Evolutionary conservation across 495 filamentous ascomycete genomes (phyloP).

Genomic region (Lepidopterella palustris): DNA sequence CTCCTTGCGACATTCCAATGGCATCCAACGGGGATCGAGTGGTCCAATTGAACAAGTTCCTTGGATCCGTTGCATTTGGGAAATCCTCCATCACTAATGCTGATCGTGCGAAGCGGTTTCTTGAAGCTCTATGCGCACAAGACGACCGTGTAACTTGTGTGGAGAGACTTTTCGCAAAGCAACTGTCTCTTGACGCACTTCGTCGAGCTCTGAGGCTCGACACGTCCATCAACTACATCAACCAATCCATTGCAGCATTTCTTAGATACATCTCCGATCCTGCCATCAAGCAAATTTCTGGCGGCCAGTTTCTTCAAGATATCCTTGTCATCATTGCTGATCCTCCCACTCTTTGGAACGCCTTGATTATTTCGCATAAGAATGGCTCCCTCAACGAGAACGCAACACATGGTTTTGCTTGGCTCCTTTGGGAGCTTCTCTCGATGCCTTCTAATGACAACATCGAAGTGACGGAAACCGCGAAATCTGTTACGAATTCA

Average conservation of each 20-base stretch:
- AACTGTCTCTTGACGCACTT: conserved; percentile 42
- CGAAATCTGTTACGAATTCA: neutral
- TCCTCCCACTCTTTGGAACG: conserved; percentile 55
- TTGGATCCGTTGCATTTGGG: too few relatives aligned
- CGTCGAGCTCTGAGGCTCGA: conserved; percentile 45
- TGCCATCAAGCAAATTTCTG: conserved; percentile 45
- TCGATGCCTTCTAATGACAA: too few relatives aligned
- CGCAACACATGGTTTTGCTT: conserved; percentile 45
- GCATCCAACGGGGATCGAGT: too few relatives aligned
- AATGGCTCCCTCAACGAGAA: conserved; percentile 34
- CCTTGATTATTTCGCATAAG: conserved; percentile 41
- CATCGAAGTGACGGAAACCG: too few relatives aligned
- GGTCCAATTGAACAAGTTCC: too few relatives aligned
- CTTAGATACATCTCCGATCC: conserved; percentile 24
- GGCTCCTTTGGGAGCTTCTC: conserved; percentile 52
- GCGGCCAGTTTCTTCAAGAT: conserved; percentile 49
- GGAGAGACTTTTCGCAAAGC: conserved; percentile 49
- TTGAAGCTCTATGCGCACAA: conserved; percentile 52
- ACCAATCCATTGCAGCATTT: conserved; percentile 17
- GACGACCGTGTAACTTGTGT: conserved; percentile 43
- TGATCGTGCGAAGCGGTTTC: conserved; percentile 47
- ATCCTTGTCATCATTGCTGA: conserved; percentile 47
- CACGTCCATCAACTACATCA: conserved; percentile 45
- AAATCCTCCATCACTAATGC: conserved; percentile 7
- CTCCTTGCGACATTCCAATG: too few relatives aligned